Percentiles rank a stretch among this genome's conserved stretches.
Evolutionary conservation across 345 rosid genomes (phyloP).

Genomic region (Gossypium australe): DNA sequence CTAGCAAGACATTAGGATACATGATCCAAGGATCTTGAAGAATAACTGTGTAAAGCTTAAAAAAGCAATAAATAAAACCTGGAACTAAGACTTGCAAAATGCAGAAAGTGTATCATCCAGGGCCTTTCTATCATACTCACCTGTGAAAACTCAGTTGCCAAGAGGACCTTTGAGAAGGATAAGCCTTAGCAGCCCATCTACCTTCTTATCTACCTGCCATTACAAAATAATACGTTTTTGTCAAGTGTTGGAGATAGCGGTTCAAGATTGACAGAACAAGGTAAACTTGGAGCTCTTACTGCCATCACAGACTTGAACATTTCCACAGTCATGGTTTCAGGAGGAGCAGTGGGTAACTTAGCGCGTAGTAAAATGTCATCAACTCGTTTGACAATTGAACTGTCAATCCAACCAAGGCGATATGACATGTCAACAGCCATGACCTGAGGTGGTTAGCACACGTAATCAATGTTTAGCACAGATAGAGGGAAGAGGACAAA

Average conservation of each 20-base stretch:
- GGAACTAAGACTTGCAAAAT: constrained; percentile 56
- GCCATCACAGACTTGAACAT: constrained; percentile 98
- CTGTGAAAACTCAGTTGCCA: constrained; percentile 88
- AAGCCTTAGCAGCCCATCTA: constrained; percentile 87
- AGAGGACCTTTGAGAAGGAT: constrained; percentile 90
- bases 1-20: not conserved
- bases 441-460: constrained; percentile 43
- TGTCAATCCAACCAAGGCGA: constrained; percentile 97
- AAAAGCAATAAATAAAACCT: constrained; percentile 12
- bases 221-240: not conserved
- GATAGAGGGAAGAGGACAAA: not conserved
- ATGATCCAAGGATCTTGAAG: not conserved
- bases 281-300: constrained; percentile 36
- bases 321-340: constrained; percentile 79
- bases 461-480: constrained; percentile 6
- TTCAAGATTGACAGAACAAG: not conserved
- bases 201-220: constrained; percentile 94
- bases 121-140: constrained; percentile 79
- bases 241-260: not conserved
- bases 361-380: constrained; percentile 55
- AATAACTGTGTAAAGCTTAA: not conserved
- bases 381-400: constrained; percentile 67
- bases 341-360: constrained; percentile 69
- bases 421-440: constrained; percentile 99
- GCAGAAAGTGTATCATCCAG: constrained; percentile 79